These are phyloP conservation scores for Filobasidium floriforme DNA, from an alignment of 768 basidiomycete genomes.

Conservation along the genomic window DNA sequence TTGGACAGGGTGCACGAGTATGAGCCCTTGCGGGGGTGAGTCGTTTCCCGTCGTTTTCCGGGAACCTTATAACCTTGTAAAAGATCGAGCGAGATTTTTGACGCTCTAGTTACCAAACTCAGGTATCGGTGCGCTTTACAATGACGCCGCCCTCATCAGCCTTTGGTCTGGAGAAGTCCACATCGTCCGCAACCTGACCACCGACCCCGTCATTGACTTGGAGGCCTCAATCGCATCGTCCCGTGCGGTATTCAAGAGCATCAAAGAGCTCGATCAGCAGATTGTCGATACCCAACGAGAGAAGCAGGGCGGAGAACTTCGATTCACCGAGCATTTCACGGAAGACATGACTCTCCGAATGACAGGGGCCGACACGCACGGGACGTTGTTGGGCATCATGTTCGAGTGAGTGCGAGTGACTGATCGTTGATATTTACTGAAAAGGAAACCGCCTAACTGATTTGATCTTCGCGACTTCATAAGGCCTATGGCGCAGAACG, in stretches of 20 bases:
- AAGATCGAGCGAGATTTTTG: not conserved
- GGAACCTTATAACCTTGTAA: not conserved
- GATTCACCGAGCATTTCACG: not conserved
- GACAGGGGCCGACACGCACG: not conserved
- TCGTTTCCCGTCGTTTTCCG: not conserved
- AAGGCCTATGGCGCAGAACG: not conserved
- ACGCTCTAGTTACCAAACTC: not conserved
- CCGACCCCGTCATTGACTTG: not conserved
- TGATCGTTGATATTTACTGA: not conserved
- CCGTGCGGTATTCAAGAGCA: not conserved
- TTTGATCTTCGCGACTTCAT: not conserved
- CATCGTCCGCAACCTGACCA: not conserved
- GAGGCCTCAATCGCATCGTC: not conserved
- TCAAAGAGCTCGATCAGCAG: not conserved
- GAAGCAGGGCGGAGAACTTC: slow-evolving; percentile 4
- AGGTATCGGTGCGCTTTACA: not conserved
- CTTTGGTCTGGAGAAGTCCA: slow-evolving; percentile 3
- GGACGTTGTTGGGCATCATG: not conserved
- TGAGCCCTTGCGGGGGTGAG: not conserved
- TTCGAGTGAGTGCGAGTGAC: not conserved
- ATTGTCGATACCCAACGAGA: not conserved
- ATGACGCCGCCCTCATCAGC: not conserved
- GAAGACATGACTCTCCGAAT: not conserved
- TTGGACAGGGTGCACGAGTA: not conserved
- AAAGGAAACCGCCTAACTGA: not conserved